Base-by-base conservation (phyloP, 352 stramenopile genomes). In the Phytophthora ohioensis region DNA sequence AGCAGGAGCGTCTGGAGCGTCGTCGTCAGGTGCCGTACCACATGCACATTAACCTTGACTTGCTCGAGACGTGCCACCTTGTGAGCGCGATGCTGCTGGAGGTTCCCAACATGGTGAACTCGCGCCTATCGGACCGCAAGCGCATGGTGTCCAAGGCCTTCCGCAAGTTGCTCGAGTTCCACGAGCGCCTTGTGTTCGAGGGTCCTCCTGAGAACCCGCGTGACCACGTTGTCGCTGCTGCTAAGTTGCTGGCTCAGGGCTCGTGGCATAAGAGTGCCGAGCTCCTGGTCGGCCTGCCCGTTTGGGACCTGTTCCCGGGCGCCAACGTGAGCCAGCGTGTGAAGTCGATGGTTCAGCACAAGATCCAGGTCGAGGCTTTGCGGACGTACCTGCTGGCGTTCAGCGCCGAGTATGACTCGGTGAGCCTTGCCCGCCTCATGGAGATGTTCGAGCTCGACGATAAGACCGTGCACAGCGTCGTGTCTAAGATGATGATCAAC, bases 401-500 rank as follows among this genome's bases (percentile, higher is more conserved):
- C 81, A 97, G 92, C 38, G 82, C 90, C 21, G 91, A 98, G 74
- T 99, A 99, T 76, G 97, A 99, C 64, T 98, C 95, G 48, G 82
- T 99, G 52, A 98, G 88, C 47, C 84, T 99, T 36, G 83, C 76
- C 31, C 94, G 97, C 32, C 83, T 99, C 34, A 99, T 94, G 74
- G 91, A 96, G 64, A 99, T 99, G 92, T 99, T 99, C 80, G 96
- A 98, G 60, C 90, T 99, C 56, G 90, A 95, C 30, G 93, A 97
- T 63, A 98, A 95, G 80, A 97, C 97, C 42, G 97, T 98, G 57
- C 97, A 99, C 85, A 97, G 86, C 60, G 91, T 99, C n/a, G 94
- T 99, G 36, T 99, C 93, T 52, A 99, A 99, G 79, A 99, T 99
- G 97, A 99, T 99, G 88, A 98, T 99, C 84, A 99, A 98, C 70